Base-by-base conservation (phyloP, 768 basidiomycete genomes). In the Serendipita sp. region DNA sequence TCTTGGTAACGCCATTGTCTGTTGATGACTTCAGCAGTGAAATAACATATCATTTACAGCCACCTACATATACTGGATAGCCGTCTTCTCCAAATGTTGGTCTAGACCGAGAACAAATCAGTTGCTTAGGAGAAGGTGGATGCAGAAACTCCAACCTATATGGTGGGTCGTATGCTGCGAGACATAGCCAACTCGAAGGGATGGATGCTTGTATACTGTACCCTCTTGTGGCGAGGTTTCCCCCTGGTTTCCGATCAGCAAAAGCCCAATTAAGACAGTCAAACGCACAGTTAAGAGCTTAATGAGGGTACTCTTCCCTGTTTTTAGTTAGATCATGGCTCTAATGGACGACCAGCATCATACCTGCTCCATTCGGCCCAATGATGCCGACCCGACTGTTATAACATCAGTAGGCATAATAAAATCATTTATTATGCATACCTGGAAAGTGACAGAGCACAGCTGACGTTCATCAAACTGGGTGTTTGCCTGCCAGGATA, bases 111-210 rank as follows among this genome's bases (percentile, higher is more conserved):
- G 38, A 13, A 41, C 1, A 1, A 41, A 13, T 41, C 23, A 23
- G 23, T 23, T 23, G 23, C 23, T 23, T 41, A 41, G 38, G 38
- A 41, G 13, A 5, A 5, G 38, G 38, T 7, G 38, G 5, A 13
- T 13, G 38, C 1, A 13, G 13, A 65, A 66, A 23, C 44, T 73
- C 74, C 63, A 70, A 84, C 88, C 88, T 68, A 95, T 88, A 73
- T 98, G 94, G 77, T 96, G 95, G 64, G 95, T 97, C 44, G 94
- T 94, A 74, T 98, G 94, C 71, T 98, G 94, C 3, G 95, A 94
- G 68, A 98, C 92, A 74, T 97, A 97, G 63, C 92, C 94, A 64
- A 97, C 89, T 67, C 94, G 89, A 44, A 98, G 77, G 41, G 91
- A 80, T 36, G 93, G 94, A 72, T 98, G 94, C 72, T 96, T 96